A percentile compares a stretch with the other conserved stretches of the same genome.
Evolutionary conservation across 768 basidiomycete genomes (phyloP).

Genomic region (Russula olivacea): DNA sequence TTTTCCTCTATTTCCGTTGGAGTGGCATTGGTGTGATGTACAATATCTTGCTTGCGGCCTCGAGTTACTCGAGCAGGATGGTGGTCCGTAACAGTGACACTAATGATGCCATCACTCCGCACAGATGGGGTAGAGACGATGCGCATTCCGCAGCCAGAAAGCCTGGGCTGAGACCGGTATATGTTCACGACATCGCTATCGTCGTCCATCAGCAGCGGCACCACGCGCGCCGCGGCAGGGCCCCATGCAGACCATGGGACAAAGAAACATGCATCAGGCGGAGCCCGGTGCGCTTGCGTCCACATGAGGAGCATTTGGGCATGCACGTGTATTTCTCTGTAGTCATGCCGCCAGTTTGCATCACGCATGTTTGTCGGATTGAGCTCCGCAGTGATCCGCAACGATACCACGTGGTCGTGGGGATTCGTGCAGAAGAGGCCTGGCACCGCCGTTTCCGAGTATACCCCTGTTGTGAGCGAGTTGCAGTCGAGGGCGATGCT

Average conservation of each 20-base stretch:
- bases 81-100: slow-evolving; percentile 7
- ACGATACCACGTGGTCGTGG: neutral
- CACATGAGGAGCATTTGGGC: slow-evolving; percentile 7
- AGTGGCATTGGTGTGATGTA: neutral
- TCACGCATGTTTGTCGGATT: neutral
- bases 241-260: slow-evolving; percentile 10
- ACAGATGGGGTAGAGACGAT: neutral
- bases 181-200: neutral
- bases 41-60: neutral
- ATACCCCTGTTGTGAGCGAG: neutral
- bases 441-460: neutral
- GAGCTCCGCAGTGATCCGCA: neutral
- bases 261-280: slow-evolving; percentile 2
- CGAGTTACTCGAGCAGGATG: slow-evolving; percentile 7
- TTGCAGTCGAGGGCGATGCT: slow-evolving; percentile 1
- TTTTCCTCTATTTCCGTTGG: neutral
- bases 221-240: neutral
- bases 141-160: slow-evolving; percentile 8
- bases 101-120: neutral
- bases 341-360: neutral
- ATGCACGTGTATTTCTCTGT: slow-evolving; percentile 2
- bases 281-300: slow-evolving; percentile 1
- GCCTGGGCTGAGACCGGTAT: slow-evolving; percentile 5
- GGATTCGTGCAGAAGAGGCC: neutral
- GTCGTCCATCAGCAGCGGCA: neutral